These are phyloP conservation scores for Pythium brassicae DNA, from an alignment of 352 stramenopile genomes.

Conservation along the genomic window DNA sequence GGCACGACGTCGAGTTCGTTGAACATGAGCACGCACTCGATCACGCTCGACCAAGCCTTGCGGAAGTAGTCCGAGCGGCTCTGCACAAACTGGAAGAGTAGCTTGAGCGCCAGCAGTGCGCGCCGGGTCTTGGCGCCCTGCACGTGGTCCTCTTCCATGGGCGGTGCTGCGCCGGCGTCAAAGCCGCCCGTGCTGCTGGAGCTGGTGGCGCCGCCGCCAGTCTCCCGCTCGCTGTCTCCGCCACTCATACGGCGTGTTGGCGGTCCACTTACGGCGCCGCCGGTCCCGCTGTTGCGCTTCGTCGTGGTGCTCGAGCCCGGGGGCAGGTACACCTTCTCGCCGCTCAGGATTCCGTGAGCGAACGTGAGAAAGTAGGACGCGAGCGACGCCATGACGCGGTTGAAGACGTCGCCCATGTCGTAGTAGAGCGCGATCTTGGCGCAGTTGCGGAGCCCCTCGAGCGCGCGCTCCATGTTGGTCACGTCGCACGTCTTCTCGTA, in stretches of 20 bases:
- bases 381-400: conserved; percentile 77
- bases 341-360: conserved; percentile 75
- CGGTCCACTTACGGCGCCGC: neutral
- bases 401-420: conserved; percentile 74
- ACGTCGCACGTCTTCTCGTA: conserved; percentile 84
- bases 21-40: conserved; percentile 86
- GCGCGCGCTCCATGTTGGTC: conserved; percentile 77
- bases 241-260: conserved; percentile 7
- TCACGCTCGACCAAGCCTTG: conserved; percentile 76
- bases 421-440: conserved; percentile 86
- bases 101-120: conserved; percentile 67
- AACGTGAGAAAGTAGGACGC: conserved; percentile 84
- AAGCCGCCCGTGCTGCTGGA: neutral
- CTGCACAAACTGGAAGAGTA: conserved; percentile 84
- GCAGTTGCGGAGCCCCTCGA: conserved; percentile 80
- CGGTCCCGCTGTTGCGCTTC: conserved; percentile 15
- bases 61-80: conserved; percentile 73
- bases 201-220: neutral
- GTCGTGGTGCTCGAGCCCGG: conserved; percentile 25
- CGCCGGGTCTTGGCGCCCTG: conserved; percentile 73
- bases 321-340: conserved; percentile 78
- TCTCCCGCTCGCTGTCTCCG: neutral
- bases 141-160: conserved; percentile 57
- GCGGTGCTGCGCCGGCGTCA: conserved; percentile 4
- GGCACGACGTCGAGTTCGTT: conserved; percentile 84